Conservation (phyloP, 2,329 filamentous ascomycete genomes). For the Monascus ruber region DNA sequence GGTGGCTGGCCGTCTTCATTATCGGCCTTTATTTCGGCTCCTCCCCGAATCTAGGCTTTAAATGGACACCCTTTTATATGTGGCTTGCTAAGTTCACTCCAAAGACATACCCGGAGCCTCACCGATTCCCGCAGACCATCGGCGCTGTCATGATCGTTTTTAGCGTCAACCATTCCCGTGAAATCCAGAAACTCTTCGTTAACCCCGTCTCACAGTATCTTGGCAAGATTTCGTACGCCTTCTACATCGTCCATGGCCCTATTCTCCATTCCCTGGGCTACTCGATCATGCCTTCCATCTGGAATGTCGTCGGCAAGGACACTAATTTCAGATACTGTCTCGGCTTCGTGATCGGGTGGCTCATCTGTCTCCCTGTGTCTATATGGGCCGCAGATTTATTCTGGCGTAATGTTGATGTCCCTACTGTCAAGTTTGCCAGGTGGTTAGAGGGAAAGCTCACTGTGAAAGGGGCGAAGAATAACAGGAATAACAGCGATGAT, state of each 20-base stretch:
- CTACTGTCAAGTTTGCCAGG: slow-evolving; percentile 39
- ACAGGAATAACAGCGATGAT: background rate
- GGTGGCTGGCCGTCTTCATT: slow-evolving; percentile 28
- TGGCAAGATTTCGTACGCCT: slow-evolving; percentile 37
- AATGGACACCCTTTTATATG: slow-evolving; percentile 32
- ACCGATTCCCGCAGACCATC: slow-evolving; percentile 34
- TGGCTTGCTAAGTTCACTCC: slow-evolving; percentile 30
- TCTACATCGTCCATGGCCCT: slow-evolving; percentile 38
- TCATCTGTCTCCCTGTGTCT: slow-evolving; percentile 28
- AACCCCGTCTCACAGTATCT: slow-evolving; percentile 34
- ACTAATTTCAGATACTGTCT: slow-evolving; percentile 27
- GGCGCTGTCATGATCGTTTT: slow-evolving; percentile 33
- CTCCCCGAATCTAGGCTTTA: slow-evolving; percentile 28
- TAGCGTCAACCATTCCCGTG: slow-evolving; percentile 29
- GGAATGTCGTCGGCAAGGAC: slow-evolving; percentile 28
- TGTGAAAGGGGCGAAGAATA: slow-evolving; percentile 7
- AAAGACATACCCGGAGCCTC: slow-evolving; percentile 29
- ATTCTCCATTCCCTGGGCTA: slow-evolving; percentile 34
- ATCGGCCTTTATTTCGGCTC: slow-evolving; percentile 33
- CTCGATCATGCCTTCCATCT: slow-evolving; percentile 31
- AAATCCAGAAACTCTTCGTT: slow-evolving; percentile 31
- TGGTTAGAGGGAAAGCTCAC: slow-evolving; percentile 35
- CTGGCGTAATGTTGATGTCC: slow-evolving; percentile 45
- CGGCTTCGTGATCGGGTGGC: slow-evolving; percentile 29
- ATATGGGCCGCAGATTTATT: slow-evolving; percentile 50